Conservation (phyloP, 202 grass and related monocot genomes). For the Setaria viridis region DNA sequence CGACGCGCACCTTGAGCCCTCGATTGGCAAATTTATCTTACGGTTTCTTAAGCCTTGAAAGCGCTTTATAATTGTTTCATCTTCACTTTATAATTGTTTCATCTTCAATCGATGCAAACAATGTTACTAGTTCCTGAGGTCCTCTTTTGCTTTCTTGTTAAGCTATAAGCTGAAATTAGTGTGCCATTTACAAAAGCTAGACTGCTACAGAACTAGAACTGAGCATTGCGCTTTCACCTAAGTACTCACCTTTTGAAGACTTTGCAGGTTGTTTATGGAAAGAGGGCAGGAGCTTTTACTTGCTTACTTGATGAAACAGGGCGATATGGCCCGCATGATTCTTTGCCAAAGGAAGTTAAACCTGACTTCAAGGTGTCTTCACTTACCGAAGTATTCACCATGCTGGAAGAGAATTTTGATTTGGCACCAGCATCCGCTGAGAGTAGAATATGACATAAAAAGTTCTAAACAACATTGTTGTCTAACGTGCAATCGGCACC, state of each 20-base stretch:
- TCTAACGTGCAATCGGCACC: neutral
- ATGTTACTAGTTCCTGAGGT: constrained; percentile 8
- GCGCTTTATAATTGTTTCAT: too few relatives aligned
- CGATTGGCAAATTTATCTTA: too few relatives aligned
- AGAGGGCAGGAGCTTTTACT: constrained; percentile 83
- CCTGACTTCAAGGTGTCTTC: constrained; percentile 90
- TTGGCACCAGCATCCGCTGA: constrained; percentile 45
- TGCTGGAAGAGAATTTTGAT: constrained; percentile 79
- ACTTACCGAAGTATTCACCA: constrained; percentile 56
- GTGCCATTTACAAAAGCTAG: neutral
- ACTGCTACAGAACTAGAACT: neutral
- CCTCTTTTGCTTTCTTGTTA: neutral
- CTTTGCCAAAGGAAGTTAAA: constrained; percentile 56
- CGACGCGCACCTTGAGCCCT: too few relatives aligned
- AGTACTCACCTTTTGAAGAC: neutral
- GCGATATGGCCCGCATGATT: constrained; percentile 59
- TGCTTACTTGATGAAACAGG: constrained; percentile 91
- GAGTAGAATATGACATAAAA: constrained; percentile 49
- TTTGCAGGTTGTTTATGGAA: constrained; percentile 79
- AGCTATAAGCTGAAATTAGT: neutral
- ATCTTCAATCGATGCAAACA: too few relatives aligned
- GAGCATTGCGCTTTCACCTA: neutral
- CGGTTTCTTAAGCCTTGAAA: too few relatives aligned
- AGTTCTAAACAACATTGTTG: neutral
- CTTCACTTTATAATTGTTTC: too few relatives aligned